Evolutionary conservation across 768 basidiomycete species (phyloP), one percentile per base, ranked within the genome.

Genomic region (Tricholoma saponaceum): DNA sequence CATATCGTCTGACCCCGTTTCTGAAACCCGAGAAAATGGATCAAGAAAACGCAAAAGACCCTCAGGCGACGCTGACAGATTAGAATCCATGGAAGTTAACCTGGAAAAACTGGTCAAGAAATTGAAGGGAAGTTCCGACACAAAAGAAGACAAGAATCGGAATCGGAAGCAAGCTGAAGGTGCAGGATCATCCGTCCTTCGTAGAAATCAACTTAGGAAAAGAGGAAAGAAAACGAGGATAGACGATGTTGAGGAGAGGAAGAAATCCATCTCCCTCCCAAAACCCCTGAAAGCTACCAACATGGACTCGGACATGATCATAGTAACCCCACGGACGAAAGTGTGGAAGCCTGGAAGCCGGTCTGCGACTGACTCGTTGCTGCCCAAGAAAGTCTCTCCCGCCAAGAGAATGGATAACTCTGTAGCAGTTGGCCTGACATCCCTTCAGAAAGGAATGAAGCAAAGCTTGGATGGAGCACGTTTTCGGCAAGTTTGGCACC

Each of bases 381-480:
- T 58, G 18, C 26, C 37, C 18, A 10, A 32, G 12, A 58, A 58
- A n/a, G 49, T 32, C n/a, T 4, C 37, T 16, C 9, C 54, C n/a
- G 18, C 7, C 20, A 44, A 30, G 58, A 57, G 52, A 43, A 41
- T 49, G 20, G 26, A 50, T 25, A 52, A 51, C 6, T 43, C 28
- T 16, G 30, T 28, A 12, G 39, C 65, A 30, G 28, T 64, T 20
- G 68, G 70, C 20, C 72, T 95, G 55, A 95, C 94, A 6, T 71
- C 79, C 2, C 74, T 96, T 62, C 95, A 97, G 69, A 80, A 79
- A 51, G 77, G 70, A 18, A 89, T 97, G 84, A 92, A 84, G 70
- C 78, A 86, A 54, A 91, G 83, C 62, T 71, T 95, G 56, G 85
- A 90, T 58, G 91, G 94, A 0, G 93, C 94, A n/a, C 83, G 87